Conservation (phyloP, 2,329 filamentous ascomycete genomes). For the Penicillium decumbens region DNA sequence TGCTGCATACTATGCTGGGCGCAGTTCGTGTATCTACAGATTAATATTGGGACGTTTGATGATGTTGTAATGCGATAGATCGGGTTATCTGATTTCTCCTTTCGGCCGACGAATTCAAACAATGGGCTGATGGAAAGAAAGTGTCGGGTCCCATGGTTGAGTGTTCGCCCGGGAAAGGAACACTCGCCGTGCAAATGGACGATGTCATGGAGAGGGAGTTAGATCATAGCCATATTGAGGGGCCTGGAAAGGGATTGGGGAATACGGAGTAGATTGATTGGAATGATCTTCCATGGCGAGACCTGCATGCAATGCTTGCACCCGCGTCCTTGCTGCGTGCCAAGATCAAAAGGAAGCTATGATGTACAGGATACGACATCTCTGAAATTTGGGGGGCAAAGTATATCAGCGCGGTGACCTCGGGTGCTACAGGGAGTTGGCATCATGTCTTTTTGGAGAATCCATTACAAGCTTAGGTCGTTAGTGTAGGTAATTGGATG, state of each 20-base stretch:
- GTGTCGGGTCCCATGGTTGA: slow-evolving; percentile 14
- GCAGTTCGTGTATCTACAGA: neutral
- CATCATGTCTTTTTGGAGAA: slow-evolving; percentile 18
- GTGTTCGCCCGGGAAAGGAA: neutral
- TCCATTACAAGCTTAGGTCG: neutral
- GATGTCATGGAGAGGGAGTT: slow-evolving; percentile 20
- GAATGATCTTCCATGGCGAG: slow-evolving; percentile 15
- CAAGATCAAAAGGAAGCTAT: slow-evolving; percentile 2
- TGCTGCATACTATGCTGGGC: slow-evolving; percentile 6
- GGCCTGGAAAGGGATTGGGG: neutral
- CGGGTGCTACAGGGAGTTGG: slow-evolving; percentile 1
- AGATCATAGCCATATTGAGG: too few species aligned
- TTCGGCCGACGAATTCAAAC: slow-evolving; percentile 13
- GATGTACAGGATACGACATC: slow-evolving; percentile 3
- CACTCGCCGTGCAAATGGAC: slow-evolving; percentile 14
- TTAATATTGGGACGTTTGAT: neutral
- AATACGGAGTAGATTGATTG: slow-evolving; percentile 4
- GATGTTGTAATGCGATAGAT: neutral
- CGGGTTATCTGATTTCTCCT: neutral
- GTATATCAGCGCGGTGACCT: neutral
- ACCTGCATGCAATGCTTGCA: slow-evolving; percentile 18
- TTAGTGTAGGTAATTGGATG: neutral
- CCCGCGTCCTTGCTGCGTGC: slow-evolving; percentile 19
- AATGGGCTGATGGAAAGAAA: slow-evolving; percentile 9
- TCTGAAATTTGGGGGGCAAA: neutral